A percentile compares a stretch with the other conserved stretches of the same genome.
phyloP scores from a whole-genome alignment of 2,329 filamentous ascomycete species.

The Epichloe scottii region DNA sequence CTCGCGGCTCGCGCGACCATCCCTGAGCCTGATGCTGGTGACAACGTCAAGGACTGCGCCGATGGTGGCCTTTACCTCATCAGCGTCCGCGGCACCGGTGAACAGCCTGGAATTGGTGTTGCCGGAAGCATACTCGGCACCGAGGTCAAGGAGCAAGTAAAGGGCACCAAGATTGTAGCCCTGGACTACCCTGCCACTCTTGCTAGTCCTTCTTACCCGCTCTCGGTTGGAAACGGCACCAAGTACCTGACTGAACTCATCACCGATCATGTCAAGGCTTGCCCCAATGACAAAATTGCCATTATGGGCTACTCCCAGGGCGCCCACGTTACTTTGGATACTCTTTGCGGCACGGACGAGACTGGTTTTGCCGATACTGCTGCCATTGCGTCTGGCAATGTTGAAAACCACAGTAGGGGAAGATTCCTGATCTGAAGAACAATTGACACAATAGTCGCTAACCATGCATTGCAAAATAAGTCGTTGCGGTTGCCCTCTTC shows the following conservation, averaged over 20 bases:
- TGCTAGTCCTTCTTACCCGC: constrained; percentile 18
- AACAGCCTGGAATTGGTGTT: constrained; percentile 21
- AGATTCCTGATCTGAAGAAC: no score
- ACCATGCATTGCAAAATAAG: constrained; percentile 11
- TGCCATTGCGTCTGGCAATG: constrained; percentile 14
- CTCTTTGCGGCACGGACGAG: constrained; percentile 24
- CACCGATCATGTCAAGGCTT: constrained; percentile 19
- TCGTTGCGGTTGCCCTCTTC: constrained; percentile 27
- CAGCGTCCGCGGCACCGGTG: constrained; percentile 26
- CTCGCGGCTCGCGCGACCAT: constrained; percentile 9
- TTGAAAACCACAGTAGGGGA: constrained; percentile 21
- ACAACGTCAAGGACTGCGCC: constrained; percentile 18
- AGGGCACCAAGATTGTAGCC: constrained; percentile 21
- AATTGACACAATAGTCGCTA: not conserved
- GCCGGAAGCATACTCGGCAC: constrained; percentile 20
- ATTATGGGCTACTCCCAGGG: constrained; percentile 32
- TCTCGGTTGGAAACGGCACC: constrained; percentile 23
- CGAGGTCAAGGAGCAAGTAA: constrained; percentile 19
- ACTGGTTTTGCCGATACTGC: constrained; percentile 15
- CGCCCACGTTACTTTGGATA: constrained; percentile 25
- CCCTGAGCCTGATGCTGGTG: constrained; percentile 14
- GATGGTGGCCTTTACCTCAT: constrained; percentile 28
- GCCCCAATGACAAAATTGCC: constrained; percentile 27
- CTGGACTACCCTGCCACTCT: constrained; percentile 28
- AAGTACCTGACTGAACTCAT: constrained; percentile 19